phyloP scores from a whole-genome alignment of 2,329 filamentous ascomycete genomes.

The Bipolaris sorokiniana region DNA sequence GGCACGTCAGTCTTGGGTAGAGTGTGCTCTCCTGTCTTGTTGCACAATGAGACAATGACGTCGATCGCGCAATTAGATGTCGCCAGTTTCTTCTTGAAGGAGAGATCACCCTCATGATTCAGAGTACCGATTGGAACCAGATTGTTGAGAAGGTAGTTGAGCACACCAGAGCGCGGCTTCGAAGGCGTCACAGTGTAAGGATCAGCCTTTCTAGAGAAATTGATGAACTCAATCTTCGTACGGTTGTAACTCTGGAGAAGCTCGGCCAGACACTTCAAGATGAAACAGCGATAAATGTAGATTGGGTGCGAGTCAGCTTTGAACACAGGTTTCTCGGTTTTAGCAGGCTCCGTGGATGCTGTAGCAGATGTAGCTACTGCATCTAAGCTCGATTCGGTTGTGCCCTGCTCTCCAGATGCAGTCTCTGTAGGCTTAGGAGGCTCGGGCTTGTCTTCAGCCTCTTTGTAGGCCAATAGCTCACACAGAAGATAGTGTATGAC shows the following conservation, averaged over 20 bases:
- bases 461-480: conserved; percentile 88
- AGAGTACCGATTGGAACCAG: conserved; percentile 71
- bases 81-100: conserved; percentile 81
- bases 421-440: conserved; percentile 53
- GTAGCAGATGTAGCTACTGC: conserved; percentile 13
- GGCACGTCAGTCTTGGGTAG: conserved; percentile 56
- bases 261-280: conserved; percentile 90
- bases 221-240: conserved; percentile 98
- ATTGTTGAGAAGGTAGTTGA: conserved; percentile 91
- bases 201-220: conserved; percentile 92
- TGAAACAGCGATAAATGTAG: conserved; percentile 94
- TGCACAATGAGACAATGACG: conserved; percentile 83
- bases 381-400: conserved; percentile 13
- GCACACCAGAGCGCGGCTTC: conserved; percentile 87
- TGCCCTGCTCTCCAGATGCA: conserved; percentile 28
- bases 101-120: conserved; percentile 74
- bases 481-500: conserved; percentile 94
- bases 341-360: conserved; percentile 23
- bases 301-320: conserved; percentile 93
- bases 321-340: conserved; percentile 74
- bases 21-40: conserved; percentile 81
- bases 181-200: conserved; percentile 85
- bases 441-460: conserved; percentile 84
- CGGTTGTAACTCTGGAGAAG: conserved; percentile 90
- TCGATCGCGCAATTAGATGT: conserved; percentile 87